Percentiles rank a stretch among this genome's conserved stretches.
Evolutionary conservation across 176 grass and related monocot species (phyloP).

Genomic region (Carex kokanica): DNA sequence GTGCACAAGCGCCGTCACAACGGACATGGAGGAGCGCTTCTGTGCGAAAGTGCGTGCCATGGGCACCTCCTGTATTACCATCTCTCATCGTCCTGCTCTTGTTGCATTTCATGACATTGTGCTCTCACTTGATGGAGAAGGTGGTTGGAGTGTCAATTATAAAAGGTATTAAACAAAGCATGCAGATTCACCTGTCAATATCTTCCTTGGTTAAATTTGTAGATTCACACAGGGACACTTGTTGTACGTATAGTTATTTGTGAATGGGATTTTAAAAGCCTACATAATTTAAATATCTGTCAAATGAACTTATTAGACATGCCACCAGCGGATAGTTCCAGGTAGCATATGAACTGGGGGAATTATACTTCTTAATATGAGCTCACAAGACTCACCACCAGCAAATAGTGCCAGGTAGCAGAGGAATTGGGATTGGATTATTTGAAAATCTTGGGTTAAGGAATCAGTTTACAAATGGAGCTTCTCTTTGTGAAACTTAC

Average conservation of each 20-base stretch:
- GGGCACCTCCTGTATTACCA: constrained; percentile 98
- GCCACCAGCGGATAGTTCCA: neutral
- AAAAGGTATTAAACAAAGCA: constrained; percentile 51
- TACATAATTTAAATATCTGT: neutral
- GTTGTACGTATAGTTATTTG: neutral
- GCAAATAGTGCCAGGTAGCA: neutral
- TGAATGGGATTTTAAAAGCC: neutral
- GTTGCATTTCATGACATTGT: constrained; percentile 99
- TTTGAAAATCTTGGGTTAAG: neutral
- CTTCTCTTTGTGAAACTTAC: neutral
- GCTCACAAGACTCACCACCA: neutral
- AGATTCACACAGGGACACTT: neutral
- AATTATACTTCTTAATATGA: neutral
- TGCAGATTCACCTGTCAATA: neutral
- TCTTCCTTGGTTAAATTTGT: neutral
- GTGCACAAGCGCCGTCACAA: constrained; percentile 98
- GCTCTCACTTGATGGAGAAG: constrained; percentile 95
- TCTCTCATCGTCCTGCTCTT: constrained; percentile 94
- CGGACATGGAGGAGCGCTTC: constrained; percentile 97
- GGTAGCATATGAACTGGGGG: neutral
- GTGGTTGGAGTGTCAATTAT: constrained; percentile 80
- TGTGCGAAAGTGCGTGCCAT: constrained; percentile 92
- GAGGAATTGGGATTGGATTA: neutral
- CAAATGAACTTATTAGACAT: neutral
- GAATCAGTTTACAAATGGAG: neutral